Base-by-base conservation (phyloP, 1,284 basidiomycete species). In the Ceratobasidium sp. region DNA sequence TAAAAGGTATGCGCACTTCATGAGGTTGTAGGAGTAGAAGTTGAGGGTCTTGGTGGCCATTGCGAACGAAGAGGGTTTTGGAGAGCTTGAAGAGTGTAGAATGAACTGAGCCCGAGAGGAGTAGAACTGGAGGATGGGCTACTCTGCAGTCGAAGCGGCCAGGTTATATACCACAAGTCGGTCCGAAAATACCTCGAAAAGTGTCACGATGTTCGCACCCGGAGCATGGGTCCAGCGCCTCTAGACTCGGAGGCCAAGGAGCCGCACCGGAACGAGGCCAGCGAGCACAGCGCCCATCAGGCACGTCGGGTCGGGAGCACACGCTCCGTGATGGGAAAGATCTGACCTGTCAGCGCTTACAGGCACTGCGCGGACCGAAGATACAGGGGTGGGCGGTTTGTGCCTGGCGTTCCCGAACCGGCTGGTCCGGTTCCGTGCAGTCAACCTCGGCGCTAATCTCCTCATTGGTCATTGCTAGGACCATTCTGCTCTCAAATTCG, bases 11-110 rank as follows among this genome's bases (percentile, higher is more conserved):
- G 30, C 66, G 1, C 54, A 68, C 66, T 68, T 68, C n/a, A 54
- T 48, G 48, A 68, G 66, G 48, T 55, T 55, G n/a, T 68, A 68
- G 5, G 66, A 35, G 33, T 68, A 68, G 30, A 55, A 54, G 38
- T 69, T 52, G 20, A 69, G 35, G 48, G 66, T 69, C 23, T 69
- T 69, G 52, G 50, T 54, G 66, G 66, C 66, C 66, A 69, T 69
- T 52, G 23, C 33, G 16, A 18, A 50, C 12, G 65, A 67, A 48
- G 41, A 30, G 38, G 46, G 33, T 23, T 27, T 50, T n/a, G 12
- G 7, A 64, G 60, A 35, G 52, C n/a, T n/a, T 35, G 57, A n/a
- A 10, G n/a, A 23, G 60, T 44, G 18, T 33, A 20, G 4, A 27
- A 60, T 20, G 35, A 27, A 12, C n/a, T 6, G 23, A 27, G 54